A percentile compares a stretch with the other conserved stretches of the same genome.
phyloP scores from a whole-genome alignment of 176 grass and related monocot genomes.

The Aegilops tauschii region DNA sequence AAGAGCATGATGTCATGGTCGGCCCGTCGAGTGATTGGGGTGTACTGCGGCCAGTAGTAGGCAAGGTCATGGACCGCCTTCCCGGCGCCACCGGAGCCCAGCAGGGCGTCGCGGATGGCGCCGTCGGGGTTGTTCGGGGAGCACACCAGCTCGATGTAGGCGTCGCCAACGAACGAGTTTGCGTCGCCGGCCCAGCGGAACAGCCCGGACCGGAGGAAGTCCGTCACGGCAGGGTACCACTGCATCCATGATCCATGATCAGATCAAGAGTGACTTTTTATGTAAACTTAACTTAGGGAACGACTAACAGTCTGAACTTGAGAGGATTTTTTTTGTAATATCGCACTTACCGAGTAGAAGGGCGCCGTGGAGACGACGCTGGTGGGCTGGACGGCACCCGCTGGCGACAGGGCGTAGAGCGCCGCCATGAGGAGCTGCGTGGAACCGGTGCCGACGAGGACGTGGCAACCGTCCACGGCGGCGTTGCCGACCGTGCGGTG shows the following conservation, averaged over 20 bases:
- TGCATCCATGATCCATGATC: constrained; percentile 9
- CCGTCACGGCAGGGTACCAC: constrained; percentile 58
- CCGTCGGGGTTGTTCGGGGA: neutral
- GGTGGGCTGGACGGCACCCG: constrained; percentile 23
- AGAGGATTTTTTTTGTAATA: neutral
- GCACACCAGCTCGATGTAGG: constrained; percentile 81
- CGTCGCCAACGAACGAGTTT: constrained; percentile 31
- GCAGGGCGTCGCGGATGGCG: no score
- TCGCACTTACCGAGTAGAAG: constrained; percentile 67
- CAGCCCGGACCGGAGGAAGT: constrained; percentile 61
- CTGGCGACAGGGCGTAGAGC: constrained; percentile 64
- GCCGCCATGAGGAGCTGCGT: constrained; percentile 88
- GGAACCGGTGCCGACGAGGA: constrained; percentile 87
- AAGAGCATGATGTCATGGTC: constrained; percentile 90
- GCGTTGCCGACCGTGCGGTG: constrained; percentile 74
- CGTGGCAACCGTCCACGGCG: constrained; percentile 44
- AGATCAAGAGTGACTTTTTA: no score
- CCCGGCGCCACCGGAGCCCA: constrained; percentile 39
- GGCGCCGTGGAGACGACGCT: constrained; percentile 73
- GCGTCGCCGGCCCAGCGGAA: constrained; percentile 84
- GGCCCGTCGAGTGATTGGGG: constrained; percentile 45
- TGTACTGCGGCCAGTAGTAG: constrained; percentile 97
- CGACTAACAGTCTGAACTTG: neutral
- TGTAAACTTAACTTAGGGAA: no score
- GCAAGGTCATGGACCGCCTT: constrained; percentile 68